phyloP scores from a whole-genome alignment of 2,329 filamentous ascomycete genomes.

The Mariannaea elegans region DNA sequence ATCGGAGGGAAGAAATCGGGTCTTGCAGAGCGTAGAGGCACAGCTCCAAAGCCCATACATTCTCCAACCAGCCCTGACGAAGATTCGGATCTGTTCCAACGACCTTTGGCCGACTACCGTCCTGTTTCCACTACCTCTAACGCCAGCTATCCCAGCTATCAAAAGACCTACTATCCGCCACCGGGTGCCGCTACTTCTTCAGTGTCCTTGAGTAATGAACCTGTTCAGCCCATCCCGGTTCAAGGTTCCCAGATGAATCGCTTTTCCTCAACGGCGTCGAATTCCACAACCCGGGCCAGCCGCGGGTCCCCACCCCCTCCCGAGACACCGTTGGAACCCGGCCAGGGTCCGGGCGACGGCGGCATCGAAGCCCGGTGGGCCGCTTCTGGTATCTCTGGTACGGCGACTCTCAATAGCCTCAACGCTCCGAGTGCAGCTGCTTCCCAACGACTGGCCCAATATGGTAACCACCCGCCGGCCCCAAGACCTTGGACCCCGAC shows the following conservation, averaged over 20 bases:
- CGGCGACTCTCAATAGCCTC: constrained; percentile 81
- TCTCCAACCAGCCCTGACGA: constrained; percentile 81
- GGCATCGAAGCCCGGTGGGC: constrained; percentile 93
- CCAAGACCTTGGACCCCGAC: constrained; percentile 91
- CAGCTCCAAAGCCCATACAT: constrained; percentile 82
- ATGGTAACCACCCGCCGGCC: constrained; percentile 58
- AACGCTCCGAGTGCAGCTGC: constrained; percentile 79
- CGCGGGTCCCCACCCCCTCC: constrained; percentile 94
- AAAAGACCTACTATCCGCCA: constrained; percentile 69
- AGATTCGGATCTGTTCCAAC: constrained; percentile 84
- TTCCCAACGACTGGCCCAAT: constrained; percentile 82
- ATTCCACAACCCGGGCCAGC: constrained; percentile 89
- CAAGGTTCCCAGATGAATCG: constrained; percentile 61
- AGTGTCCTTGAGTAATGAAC: constrained; percentile 45
- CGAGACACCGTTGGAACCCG: constrained; percentile 85
- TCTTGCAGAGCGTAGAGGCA: constrained; percentile 83
- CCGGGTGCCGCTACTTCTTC: constrained; percentile 52
- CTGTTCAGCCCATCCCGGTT: constrained; percentile 30
- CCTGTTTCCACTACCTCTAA: constrained; percentile 53
- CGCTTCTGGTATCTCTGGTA: constrained; percentile 87
- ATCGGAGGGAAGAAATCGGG: constrained; percentile 65
- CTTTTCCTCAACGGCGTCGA: constrained; percentile 85
- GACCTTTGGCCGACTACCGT: constrained; percentile 59
- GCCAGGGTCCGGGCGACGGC: constrained; percentile 75
- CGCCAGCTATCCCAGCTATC: constrained; percentile 58